Conservation (phyloP, 345 rosid species). For the Sisymbrium altissimum region DNA sequence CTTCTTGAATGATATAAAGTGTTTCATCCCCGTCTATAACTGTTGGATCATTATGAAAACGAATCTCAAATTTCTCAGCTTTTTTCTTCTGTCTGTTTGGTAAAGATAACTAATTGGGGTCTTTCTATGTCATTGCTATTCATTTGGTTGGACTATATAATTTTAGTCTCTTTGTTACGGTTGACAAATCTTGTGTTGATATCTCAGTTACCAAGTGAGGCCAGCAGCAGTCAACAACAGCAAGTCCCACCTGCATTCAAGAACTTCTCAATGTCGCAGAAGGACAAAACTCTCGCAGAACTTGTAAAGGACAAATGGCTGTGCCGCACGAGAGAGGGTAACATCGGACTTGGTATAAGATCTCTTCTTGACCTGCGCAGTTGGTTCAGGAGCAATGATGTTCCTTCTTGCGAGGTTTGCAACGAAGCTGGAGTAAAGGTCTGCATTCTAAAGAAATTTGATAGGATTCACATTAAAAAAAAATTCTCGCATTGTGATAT, state of each 20-base stretch:
- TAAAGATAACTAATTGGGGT: background rate
- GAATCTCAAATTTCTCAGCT: background rate
- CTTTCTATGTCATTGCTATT: background rate
- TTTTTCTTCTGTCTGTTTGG: background rate
- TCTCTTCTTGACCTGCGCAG: slow-evolving; percentile 83
- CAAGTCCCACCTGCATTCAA: slow-evolving; percentile 64
- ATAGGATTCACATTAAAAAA: background rate
- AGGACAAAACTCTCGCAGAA: slow-evolving; percentile 73
- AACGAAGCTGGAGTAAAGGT: slow-evolving; percentile 94
- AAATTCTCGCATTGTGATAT: background rate
- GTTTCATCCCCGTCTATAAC: background rate
- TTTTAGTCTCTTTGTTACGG: background rate
- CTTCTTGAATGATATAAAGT: background rate
- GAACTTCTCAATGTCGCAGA: slow-evolving; percentile 78
- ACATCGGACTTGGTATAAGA: slow-evolving; percentile 74
- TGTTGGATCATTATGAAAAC: background rate
- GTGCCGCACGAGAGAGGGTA: slow-evolving; percentile 49
- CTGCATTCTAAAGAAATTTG: slow-evolving; percentile 2
- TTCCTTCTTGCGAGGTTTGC: slow-evolving; percentile 84
- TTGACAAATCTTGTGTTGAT: slow-evolving; percentile 12
- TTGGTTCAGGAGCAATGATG: slow-evolving; percentile 67
- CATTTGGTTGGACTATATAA: background rate
- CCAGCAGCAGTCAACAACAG: slow-evolving; percentile 33
- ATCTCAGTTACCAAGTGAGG: slow-evolving; percentile 41
- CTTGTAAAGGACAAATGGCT: slow-evolving; percentile 82